A percentile compares a stretch with the other conserved stretches of the same genome.
Evolutionary conservation across 805 yeast species (phyloP).

Genomic region (Hanseniaspora lachancei): DNA sequence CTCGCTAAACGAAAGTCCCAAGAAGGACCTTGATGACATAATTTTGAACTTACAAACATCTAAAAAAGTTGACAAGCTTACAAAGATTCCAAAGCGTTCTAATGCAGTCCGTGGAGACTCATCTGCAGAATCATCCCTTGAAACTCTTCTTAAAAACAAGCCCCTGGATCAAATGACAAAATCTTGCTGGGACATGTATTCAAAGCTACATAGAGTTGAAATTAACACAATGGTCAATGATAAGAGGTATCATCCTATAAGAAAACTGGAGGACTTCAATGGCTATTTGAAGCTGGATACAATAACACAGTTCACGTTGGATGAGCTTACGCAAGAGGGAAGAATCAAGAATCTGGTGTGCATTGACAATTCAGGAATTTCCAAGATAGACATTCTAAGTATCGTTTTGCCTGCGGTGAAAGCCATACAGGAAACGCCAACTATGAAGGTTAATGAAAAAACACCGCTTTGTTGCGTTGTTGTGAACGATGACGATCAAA

Average conservation of each 20-base stretch:
- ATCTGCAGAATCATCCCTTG: neutral
- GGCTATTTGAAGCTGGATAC: neutral
- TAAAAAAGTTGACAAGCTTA: neutral
- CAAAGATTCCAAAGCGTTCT: neutral
- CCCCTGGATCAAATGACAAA: neutral
- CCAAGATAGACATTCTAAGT: neutral
- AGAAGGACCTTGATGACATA: neutral
- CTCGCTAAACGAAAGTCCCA: neutral
- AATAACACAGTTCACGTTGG: neutral
- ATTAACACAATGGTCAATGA: neutral
- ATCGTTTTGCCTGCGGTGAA: neutral
- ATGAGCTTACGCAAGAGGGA: neutral
- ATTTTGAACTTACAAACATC: neutral
- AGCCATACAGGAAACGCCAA: neutral
- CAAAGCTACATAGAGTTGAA: neutral
- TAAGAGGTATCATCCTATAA: neutral
- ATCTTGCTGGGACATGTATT: slow-evolving; percentile 4
- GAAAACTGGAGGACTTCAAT: neutral
- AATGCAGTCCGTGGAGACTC: neutral
- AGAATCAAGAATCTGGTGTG: neutral
- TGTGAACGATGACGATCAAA: neutral
- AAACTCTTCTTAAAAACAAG: neutral
- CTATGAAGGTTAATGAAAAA: neutral
- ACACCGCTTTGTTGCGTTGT: neutral
- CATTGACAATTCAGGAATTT: neutral